A percentile compares a stretch with the other conserved stretches of the same genome.
These are phyloP conservation scores for Penicillium oxalicum DNA, from an alignment of 2,329 filamentous ascomycete genomes.

Conservation along the genomic window DNA sequence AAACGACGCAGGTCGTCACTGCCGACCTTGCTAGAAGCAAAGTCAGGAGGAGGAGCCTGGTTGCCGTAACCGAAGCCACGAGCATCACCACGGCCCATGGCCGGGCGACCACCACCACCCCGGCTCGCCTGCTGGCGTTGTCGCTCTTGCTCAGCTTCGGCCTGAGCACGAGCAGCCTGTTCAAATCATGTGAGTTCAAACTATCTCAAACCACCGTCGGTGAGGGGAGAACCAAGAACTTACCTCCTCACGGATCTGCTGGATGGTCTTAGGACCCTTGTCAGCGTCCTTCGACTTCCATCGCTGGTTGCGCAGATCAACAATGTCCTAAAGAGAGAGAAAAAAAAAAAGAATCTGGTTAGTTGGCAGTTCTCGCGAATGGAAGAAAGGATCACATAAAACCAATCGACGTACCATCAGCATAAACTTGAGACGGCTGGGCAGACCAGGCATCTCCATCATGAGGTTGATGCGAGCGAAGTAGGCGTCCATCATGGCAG, in stretches of 20 bases:
- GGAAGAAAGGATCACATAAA: not conserved
- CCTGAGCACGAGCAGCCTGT: conserved; percentile 65
- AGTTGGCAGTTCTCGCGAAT: not conserved
- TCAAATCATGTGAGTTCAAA: conserved; percentile 2
- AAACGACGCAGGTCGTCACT: conserved; percentile 88
- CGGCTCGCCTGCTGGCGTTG: conserved; percentile 47
- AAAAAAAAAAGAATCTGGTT: conserved; percentile 5
- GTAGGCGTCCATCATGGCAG: conserved; percentile 84
- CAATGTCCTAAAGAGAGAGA: conserved; percentile 55
- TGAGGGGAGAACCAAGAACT: conserved; percentile 18
- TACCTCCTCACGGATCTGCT: conserved; percentile 79
- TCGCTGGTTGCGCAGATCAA: conserved; percentile 70
- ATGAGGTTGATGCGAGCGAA: conserved; percentile 82
- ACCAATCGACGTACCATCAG: conserved; percentile 55
- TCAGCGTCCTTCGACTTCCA: conserved; percentile 85
- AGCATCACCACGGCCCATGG: conserved; percentile 76
- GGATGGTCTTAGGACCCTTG: conserved; percentile 95
- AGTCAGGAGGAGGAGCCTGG: conserved; percentile 65
- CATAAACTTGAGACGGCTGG: conserved; percentile 92
- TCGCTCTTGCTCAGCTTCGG: conserved; percentile 67
- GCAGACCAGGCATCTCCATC: conserved; percentile 71
- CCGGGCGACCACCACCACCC: conserved; percentile 61
- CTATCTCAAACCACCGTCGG: not conserved
- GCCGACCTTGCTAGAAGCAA: conserved; percentile 71
- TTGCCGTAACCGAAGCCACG: conserved; percentile 68